These are phyloP conservation scores for Picea glauca DNA, from an alignment of 75 land plant species.

Conservation along the genomic window DNA sequence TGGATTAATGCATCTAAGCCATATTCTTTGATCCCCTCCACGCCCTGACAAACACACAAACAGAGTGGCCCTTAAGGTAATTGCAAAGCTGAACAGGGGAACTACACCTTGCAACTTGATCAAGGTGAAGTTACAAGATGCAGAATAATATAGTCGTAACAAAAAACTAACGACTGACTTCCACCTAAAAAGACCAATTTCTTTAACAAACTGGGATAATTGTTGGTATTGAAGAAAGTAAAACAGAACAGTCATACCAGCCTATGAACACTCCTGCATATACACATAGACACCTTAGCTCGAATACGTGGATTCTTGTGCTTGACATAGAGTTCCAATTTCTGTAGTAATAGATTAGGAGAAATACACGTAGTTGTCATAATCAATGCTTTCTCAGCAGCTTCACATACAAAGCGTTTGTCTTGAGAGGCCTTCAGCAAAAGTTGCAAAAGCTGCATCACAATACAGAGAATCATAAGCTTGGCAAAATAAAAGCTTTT, in stretches of 20 bases:
- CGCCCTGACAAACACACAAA: constrained; percentile 47
- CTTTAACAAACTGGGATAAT: background rate
- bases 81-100: background rate
- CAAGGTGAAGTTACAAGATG: background rate
- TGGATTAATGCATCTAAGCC: constrained; percentile 79
- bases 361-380: constrained; percentile 66
- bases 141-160: background rate
- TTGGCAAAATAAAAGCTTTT: background rate
- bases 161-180: background rate
- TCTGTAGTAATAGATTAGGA: constrained; percentile 53
- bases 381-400: constrained; percentile 76
- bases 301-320: constrained; percentile 87
- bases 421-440: constrained; percentile 93
- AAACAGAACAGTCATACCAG: constrained; percentile 43
- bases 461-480: background rate
- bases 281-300: constrained; percentile 86
- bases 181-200: background rate
- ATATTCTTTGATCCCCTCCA: constrained; percentile 71
- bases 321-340: constrained; percentile 71
- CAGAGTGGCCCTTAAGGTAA: background rate
- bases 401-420: constrained; percentile 94
- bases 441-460: constrained; percentile 83
- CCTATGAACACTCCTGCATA: constrained; percentile 69
- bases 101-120: no score
- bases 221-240: background rate